Evolutionary conservation across 1,284 basidiomycete species (phyloP), one percentile per base, ranked within the genome.

Genomic region (Trichosporon sp.): DNA sequence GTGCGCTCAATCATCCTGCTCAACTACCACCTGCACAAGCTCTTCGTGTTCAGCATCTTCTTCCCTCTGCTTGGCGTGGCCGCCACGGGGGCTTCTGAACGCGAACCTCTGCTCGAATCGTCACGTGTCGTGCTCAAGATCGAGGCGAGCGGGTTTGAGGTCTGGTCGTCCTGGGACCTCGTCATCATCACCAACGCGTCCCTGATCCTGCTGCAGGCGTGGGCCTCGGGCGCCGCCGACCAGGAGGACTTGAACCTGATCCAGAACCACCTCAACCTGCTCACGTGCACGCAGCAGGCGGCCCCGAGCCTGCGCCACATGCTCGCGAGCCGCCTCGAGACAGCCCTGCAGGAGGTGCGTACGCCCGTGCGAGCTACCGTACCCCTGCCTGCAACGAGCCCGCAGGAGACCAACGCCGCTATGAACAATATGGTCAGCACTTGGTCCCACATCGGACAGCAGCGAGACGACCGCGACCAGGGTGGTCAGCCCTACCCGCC

Each of bases 11-110:
- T 74, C 56, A 70, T 69, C 25, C 65, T 74, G 6, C 71, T 74
- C 64, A 74, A 74, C 69, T 74, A 74, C 32, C 71, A 74, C 56
- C 70, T 74, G 51, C 73, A 74, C 68, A 74, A 74, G 69, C 68
- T 74, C 23, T 72, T 74, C 25, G 73, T 69, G 65, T 29, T 74
- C 15, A 71, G 69, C 21, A 72, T 74, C 44, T 72, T 74, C 64
- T 70, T 74, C 15, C 73, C 73, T 0, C 32, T 72, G 1, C 68
- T 68, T 1, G 73, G 71, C 9, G 65, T 72, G 8, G 63, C 68
- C 3, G 64, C 65, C 9, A 70, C 70, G 15, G 64, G 66, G 9
- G 38, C 65, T 1, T 56, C 44, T 0, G 69, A 74, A 34, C 69
- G 67, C n/a, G 67, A 66, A 21, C 69, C 67, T 56, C 62, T 74